Base-by-base conservation (phyloP, 305 asterid genomes). In the Ilex paraguariensis region DNA sequence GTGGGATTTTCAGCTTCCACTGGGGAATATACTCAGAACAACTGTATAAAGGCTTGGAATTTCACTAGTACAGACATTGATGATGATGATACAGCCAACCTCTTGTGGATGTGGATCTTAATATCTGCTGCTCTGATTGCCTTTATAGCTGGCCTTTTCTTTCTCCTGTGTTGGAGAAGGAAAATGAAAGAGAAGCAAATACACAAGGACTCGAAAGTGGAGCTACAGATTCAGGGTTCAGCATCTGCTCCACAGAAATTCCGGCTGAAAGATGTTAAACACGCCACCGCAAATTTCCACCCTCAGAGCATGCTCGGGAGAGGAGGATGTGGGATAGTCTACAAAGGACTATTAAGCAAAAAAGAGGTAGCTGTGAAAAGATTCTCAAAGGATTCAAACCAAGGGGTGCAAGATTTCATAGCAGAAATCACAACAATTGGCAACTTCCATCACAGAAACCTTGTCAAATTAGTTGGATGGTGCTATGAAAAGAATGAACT, bases 401-500 rank as follows among this genome's bases (percentile, higher is more conserved):
- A 59, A 42, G 60, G 66, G 30, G 45, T 48, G 17, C 55, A 66
- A 60, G 64, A 39, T 66, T 57, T 66, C 14, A 60, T 66, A 60
- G 71, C 71, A 15, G 71, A 66, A 66, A 59, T 66, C 66, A 66
- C 71, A 51, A 66, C 71, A 13, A 66, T 66, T n/a, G 71, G 64
- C 45, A 66, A 66, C 21, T 65, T 66, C 0, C 60, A 66, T 30
- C 71, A 66, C 14, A 66, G 59, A 45, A 66, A 66, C 59, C 65
- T 66, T 39, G 71, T 66, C 6, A 66, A 50, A 52, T 30, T 66
- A 42, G 6, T 66, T 16, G 71, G 71, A 52, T 66, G 64, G 70
- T 65, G 70, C 51, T 65, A 56, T 21, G 70, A 59, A 54, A 59
- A 57, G 42, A 59, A 59, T 17, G 70, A 66, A 42, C 70, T 59